Evolutionary conservation across 176 grass and related monocot genomes (phyloP).

Genomic region (Poa annua): DNA sequence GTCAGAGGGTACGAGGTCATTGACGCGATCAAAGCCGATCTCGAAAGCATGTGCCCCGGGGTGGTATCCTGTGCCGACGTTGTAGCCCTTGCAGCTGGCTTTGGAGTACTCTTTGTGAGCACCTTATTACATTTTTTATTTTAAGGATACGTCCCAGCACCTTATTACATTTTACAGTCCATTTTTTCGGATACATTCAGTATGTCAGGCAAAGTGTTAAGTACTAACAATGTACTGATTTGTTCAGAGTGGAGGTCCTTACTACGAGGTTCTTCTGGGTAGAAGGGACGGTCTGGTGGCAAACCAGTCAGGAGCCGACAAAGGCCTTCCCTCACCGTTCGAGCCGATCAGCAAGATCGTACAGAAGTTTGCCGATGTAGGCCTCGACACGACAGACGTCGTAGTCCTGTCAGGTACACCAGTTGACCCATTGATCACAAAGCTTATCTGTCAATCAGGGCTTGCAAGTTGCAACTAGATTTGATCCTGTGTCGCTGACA

Average conservation of each 20-base stretch:
- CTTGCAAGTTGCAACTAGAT: not conserved
- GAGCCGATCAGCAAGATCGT: constrained; percentile 56
- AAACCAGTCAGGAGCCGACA: constrained; percentile 70
- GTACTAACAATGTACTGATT: not conserved
- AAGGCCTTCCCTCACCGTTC: constrained; percentile 58
- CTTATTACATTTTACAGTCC: not conserved
- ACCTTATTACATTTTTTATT: too few relatives aligned
- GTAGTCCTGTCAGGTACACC: constrained; percentile 73
- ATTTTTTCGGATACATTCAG: not conserved
- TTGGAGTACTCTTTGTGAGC: constrained; percentile 62
- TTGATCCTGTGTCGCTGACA: not conserved
- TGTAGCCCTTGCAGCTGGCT: constrained; percentile 72
- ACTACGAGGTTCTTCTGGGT: constrained; percentile 56
- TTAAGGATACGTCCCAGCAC: too few relatives aligned
- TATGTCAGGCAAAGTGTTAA: not conserved
- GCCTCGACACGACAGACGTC: constrained; percentile 75
- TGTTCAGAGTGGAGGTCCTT: constrained; percentile 68
- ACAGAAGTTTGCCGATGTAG: constrained; percentile 55
- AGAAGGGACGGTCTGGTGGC: constrained; percentile 72
- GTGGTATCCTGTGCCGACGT: constrained; percentile 81
- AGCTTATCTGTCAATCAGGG: not conserved
- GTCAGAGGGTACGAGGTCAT: constrained; percentile 74
- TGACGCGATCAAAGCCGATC: constrained; percentile 66
- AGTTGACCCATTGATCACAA: not conserved
- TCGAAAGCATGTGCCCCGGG: constrained; percentile 58